Evolutionary conservation across 768 basidiomycete species (phyloP).

Genomic region (Kwoniella sp.): DNA sequence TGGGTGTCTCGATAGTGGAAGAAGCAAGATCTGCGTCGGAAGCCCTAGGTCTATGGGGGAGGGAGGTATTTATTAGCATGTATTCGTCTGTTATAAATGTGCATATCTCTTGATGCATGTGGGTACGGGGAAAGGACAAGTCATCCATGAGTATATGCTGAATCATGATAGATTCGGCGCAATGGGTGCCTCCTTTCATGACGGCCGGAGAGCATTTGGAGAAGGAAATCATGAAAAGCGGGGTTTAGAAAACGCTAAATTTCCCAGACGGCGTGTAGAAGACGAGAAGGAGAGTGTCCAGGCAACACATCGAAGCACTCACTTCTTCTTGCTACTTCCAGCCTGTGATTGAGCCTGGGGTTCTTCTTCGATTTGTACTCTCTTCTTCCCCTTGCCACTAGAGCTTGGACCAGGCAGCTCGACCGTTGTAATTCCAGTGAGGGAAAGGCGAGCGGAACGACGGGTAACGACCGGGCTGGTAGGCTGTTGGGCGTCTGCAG

Average conservation of each 20-base stretch:
- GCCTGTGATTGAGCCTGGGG: not conserved
- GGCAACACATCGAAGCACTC: conserved; percentile 6
- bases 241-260: no score
- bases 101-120: no score
- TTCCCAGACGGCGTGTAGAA: not conserved
- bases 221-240: not conserved
- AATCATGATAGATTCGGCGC: not conserved
- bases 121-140: no score
- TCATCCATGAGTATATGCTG: not conserved
- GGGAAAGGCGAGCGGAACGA: conserved; percentile 34
- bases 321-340: conserved; percentile 28
- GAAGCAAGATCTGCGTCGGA: not conserved
- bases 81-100: no score
- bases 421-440: conserved; percentile 8
- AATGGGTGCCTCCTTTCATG: conserved; percentile 7
- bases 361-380: conserved; percentile 23
- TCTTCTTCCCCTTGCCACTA: conserved; percentile 36
- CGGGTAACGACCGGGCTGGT: conserved; percentile 16
- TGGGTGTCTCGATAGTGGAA: not conserved
- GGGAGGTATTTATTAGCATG: no score
- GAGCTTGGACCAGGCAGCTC: conserved; percentile 13
- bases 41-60: conserved; percentile 2
- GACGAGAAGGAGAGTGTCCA: no score
- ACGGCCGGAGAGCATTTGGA: not conserved
- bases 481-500: not conserved